Evolutionary conservation across 148 eudicot genomes (phyloP), one percentile per base, ranked within the genome.

Genomic region (Limonium bicolor): DNA sequence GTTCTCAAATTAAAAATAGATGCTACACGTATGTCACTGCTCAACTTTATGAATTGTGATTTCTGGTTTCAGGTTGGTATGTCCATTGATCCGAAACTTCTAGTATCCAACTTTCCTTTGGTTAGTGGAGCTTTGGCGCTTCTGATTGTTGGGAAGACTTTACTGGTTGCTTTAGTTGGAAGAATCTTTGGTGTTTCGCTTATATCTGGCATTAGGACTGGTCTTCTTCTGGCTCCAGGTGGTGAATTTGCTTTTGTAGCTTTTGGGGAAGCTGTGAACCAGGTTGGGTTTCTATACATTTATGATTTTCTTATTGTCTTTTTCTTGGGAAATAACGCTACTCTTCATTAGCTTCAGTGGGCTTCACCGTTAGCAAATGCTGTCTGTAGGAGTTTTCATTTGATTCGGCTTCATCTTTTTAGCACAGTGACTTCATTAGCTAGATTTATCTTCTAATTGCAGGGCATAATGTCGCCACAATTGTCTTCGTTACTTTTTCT

Each of bases 191-290:
- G 99, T 39, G 52, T 90, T 52, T 90, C 99, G 47, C 57, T 71
- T 11, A 69, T 90, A 56, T 67, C 99, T 50, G 99, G 82, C 0
- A 63, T 85, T 53, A 78, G 99, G 73, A 65, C 58, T 43, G 99
- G 95, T 53, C 99, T 90, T 59, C 76, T 90, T 51, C 88, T 90
- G 71, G 99, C 99, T 46, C 99, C 99, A 27, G 99, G 99, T 13
- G 95, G 99, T 67, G 99, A 90, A 51, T 90, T 90, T 55, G 95
- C 99, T 46, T 90, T 90, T 55, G 99, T 90, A 46, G 99, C 99
- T 41, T 90, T 90, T 67, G 99, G 99, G 47, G 99, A 90, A 78
- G 99, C 99, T 54, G 99, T 90, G 55, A 90, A 81, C 59, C 99
- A 90, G 99, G 99, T 90, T 46, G 46, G 61, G 11, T n/a, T 23